Evolutionary conservation across 2,329 filamentous ascomycete species (phyloP).

Genomic region (Bipolaris cookei): DNA sequence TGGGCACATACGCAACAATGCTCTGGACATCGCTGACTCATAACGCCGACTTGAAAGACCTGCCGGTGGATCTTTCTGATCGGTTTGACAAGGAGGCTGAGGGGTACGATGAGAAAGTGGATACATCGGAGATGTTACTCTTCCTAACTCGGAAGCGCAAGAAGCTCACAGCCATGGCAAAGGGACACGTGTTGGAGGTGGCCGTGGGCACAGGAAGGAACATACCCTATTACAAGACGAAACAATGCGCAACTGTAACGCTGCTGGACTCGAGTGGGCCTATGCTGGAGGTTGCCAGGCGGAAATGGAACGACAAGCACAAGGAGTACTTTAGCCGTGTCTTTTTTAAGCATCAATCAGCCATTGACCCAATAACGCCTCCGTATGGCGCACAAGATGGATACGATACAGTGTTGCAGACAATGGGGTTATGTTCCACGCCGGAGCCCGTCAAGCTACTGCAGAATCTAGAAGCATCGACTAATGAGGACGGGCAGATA

Average conservation of each 20-base stretch:
- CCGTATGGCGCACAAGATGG: conserved; percentile 50
- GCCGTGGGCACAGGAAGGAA: conserved; percentile 59
- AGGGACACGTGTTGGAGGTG: conserved; percentile 57
- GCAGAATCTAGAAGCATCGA: conserved; percentile 52
- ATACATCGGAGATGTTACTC: conserved; percentile 52
- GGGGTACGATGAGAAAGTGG: conserved; percentile 57
- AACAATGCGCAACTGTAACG: conserved; percentile 53
- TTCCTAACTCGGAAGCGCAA: conserved; percentile 51
- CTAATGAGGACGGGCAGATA: conserved; percentile 54
- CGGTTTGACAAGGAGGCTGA: conserved; percentile 56
- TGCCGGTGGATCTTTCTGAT: conserved; percentile 52
- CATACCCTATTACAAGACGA: conserved; percentile 53
- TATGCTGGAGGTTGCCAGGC: conserved; percentile 57
- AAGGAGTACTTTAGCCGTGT: conserved; percentile 47
- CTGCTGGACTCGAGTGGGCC: conserved; percentile 56
- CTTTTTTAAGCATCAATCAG: conserved; percentile 55
- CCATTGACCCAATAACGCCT: conserved; percentile 51
- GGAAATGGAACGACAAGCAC: conserved; percentile 56
- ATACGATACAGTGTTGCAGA: conserved; percentile 59
- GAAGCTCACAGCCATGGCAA: conserved; percentile 50
- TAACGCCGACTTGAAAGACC: conserved; percentile 30
- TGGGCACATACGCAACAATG: conserved; percentile 51
- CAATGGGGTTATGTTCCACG: conserved; percentile 60
- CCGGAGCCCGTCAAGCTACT: conserved; percentile 53
- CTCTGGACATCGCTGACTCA: conserved; percentile 45